These are phyloP conservation scores for Phytopythium litorale DNA, from an alignment of 352 stramenopile species.

Conservation along the genomic window DNA sequence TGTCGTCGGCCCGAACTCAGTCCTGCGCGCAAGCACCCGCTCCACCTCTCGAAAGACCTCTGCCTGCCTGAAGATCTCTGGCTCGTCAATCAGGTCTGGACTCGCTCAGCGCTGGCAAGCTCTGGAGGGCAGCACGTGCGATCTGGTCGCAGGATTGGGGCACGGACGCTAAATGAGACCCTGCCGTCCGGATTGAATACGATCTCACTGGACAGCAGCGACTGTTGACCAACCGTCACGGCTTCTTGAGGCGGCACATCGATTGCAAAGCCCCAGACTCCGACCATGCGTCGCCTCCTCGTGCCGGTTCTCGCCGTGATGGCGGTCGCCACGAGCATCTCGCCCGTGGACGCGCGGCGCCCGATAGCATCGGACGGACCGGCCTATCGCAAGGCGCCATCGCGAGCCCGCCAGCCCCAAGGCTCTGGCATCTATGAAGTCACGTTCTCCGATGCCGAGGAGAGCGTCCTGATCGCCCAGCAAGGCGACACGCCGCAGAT, in stretches of 20 bases:
- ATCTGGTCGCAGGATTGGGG: no score
- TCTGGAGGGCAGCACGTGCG: no score
- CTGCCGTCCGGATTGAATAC: no score
- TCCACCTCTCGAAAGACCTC: not conserved
- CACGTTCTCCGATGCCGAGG: constrained; percentile 43
- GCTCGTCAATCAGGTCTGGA: no score
- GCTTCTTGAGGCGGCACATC: no score
- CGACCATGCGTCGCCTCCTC: not conserved
- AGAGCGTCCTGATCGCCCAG: constrained; percentile 38
- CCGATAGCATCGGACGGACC: constrained; percentile 12
- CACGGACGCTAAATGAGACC: no score
- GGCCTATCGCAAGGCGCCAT: constrained; percentile 18
- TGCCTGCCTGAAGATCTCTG: no score
- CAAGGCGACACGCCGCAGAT: constrained; percentile 36
- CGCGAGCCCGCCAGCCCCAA: constrained; percentile 7
- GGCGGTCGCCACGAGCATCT: not conserved
- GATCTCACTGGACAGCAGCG: no score
- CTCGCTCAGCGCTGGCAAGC: no score
- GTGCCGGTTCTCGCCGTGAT: not conserved
- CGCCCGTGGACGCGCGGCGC: not conserved
- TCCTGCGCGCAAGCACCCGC: not conserved
- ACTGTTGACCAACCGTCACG: no score
- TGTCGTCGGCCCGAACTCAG: not conserved
- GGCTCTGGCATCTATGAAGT: constrained; percentile 18
- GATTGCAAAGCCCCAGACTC: no score